Conservation (phyloP, 805 yeast species). For the Lachancea mirantina region DNA sequence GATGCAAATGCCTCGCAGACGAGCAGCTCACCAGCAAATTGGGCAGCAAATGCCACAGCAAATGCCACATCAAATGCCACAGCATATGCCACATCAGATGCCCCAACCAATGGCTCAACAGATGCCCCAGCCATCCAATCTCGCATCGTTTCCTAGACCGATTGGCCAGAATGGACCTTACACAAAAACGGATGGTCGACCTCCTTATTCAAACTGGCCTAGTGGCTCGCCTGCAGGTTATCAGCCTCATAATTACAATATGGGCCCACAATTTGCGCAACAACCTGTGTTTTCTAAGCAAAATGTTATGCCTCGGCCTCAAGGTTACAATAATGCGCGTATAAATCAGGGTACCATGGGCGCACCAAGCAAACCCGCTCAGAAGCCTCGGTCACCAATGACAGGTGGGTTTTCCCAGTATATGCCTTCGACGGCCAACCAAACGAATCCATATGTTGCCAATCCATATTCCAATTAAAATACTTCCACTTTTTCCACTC, state of each 20-base stretch:
- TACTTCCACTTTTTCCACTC: too few relatives aligned
- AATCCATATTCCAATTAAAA: slow-evolving; percentile 9
- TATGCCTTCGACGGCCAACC: slow-evolving; percentile 23
- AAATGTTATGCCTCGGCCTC: too few relatives aligned
- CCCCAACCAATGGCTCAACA: slow-evolving; percentile 10
- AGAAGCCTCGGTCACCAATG: slow-evolving; percentile 13
- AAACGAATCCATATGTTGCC: slow-evolving; percentile 23
- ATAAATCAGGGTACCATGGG: too few relatives aligned
- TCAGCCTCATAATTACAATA: too few relatives aligned
- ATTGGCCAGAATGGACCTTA: too few relatives aligned
- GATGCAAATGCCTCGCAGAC: slow-evolving; percentile 3
- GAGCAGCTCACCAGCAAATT: slow-evolving; percentile 3
- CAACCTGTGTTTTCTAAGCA: too few relatives aligned
- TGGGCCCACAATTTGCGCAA: too few relatives aligned
- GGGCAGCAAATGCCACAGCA: slow-evolving; percentile 5
- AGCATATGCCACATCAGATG: slow-evolving; percentile 11
- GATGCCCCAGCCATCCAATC: slow-evolving; percentile 15
- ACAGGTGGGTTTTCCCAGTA: slow-evolving; percentile 29
- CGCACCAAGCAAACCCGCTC: slow-evolving; percentile 9
- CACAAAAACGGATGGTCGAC: too few relatives aligned
- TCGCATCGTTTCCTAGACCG: too few relatives aligned
- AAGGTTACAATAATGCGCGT: too few relatives aligned
- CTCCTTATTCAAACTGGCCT: too few relatives aligned
- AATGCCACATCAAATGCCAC: slow-evolving; percentile 1
- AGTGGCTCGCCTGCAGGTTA: too few relatives aligned